Conservation (phyloP, 2,329 filamentous ascomycete species). For the Calycina herbarum region DNA sequence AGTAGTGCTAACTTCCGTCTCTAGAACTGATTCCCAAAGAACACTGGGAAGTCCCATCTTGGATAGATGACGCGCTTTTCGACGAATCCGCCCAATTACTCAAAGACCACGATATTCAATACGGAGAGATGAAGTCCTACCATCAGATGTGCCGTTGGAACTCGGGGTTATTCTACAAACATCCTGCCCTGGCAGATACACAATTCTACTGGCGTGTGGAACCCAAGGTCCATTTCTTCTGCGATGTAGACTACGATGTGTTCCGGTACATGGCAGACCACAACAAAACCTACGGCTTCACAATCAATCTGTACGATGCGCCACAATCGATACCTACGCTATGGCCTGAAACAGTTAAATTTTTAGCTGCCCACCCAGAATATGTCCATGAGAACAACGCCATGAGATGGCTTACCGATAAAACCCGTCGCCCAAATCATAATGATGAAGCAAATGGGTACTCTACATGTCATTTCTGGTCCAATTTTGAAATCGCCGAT, state of each 20-base stretch:
- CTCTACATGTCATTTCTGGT: slow-evolving; percentile 99
- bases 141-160: slow-evolving; percentile 99
- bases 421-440: slow-evolving; percentile 72
- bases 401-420: slow-evolving; percentile 83
- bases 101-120: slow-evolving; percentile 83
- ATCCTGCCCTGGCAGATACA: slow-evolving; percentile 77
- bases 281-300: slow-evolving; percentile 99
- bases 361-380: slow-evolving; percentile 79
- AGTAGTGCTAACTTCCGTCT: not conserved
- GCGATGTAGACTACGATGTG: slow-evolving; percentile 96
- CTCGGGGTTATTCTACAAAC: slow-evolving; percentile 95
- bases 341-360: slow-evolving; percentile 95
- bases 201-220: slow-evolving; percentile 99
- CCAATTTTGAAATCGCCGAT: slow-evolving; percentile 95
- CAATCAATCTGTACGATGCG: slow-evolving; percentile 93
- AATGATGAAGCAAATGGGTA: slow-evolving; percentile 84
- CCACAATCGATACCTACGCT: slow-evolving; percentile 82
- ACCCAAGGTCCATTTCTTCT: slow-evolving; percentile 98
- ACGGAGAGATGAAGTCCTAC: slow-evolving; percentile 85
- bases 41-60: slow-evolving; percentile 88
- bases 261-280: slow-evolving; percentile 98
- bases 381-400: slow-evolving; percentile 84
- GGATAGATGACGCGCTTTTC: slow-evolving; percentile 89
- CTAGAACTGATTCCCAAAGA: slow-evolving; percentile 86
- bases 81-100: slow-evolving; percentile 81